A percentile compares a stretch with the other conserved stretches of the same genome.
phyloP scores from a whole-genome alignment of 1,284 basidiomycete species.

The Tausonia pullulans region DNA sequence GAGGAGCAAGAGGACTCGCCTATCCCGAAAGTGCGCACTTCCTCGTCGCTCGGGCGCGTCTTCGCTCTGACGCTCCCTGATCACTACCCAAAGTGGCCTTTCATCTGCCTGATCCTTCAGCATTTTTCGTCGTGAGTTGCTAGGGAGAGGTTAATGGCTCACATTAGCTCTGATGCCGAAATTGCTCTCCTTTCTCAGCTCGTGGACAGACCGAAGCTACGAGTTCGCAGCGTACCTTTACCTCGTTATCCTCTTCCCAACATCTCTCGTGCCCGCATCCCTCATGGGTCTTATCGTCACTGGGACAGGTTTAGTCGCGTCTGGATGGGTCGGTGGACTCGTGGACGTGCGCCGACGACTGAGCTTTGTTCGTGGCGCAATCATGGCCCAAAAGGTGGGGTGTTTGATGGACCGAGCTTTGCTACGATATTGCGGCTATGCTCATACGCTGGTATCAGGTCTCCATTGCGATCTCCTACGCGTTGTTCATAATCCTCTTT shows the following conservation, averaged over 20 bases:
- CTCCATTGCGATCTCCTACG: slow-evolving; percentile 31
- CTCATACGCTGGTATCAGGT: slow-evolving; percentile 11
- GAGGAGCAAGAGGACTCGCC: too few relatives aligned
- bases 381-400: slow-evolving; percentile 35
- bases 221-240: slow-evolving; percentile 3
- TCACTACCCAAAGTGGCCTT: slow-evolving; percentile 3
- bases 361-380: slow-evolving; percentile 27
- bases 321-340: slow-evolving; percentile 33
- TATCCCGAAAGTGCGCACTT: too few relatives aligned
- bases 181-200: not conserved
- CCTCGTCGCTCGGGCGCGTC: too few relatives aligned
- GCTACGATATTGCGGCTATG: not conserved
- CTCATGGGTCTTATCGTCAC: slow-evolving; percentile 39
- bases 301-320: slow-evolving; percentile 30
- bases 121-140: slow-evolving; percentile 7
- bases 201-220: not conserved
- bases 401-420: too few relatives aligned
- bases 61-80: too few relatives aligned
- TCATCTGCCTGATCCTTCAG: slow-evolving; percentile 6
- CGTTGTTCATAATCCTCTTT: slow-evolving; percentile 32
- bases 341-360: slow-evolving; percentile 34
- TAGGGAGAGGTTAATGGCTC: too few relatives aligned
- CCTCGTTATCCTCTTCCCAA: slow-evolving; percentile 29
- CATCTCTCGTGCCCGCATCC: slow-evolving; percentile 37
- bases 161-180: not conserved